Evolutionary conservation across 192 early-diverging fungal genomes (phyloP).

Genomic region (Obelidium mucronatum): DNA sequence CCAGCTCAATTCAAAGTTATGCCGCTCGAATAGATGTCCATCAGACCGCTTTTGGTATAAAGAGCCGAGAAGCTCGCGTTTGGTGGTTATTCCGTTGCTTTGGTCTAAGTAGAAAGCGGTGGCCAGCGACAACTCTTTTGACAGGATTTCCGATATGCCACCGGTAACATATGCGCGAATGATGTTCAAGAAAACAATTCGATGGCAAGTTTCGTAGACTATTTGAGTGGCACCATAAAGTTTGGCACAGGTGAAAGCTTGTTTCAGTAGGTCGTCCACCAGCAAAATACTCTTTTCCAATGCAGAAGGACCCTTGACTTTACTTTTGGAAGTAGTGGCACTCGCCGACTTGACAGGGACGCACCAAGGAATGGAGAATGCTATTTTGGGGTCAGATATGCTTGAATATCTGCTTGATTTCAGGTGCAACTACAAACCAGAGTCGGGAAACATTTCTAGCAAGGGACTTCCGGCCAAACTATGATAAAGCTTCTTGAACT

Average conservation of each 20-base stretch:
- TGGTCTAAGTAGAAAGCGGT: slow-evolving; percentile 66
- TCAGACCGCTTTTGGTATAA: slow-evolving; percentile 52
- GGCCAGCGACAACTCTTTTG: slow-evolving; percentile 36
- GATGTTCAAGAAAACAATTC: slow-evolving; percentile 40
- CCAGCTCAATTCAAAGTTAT: slow-evolving; percentile 38
- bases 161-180: slow-evolving; percentile 44
- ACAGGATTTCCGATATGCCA: slow-evolving; percentile 17
- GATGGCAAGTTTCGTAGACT: slow-evolving; percentile 46
- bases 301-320: slow-evolving; percentile 20
- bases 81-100: slow-evolving; percentile 63
- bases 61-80: slow-evolving; percentile 66
- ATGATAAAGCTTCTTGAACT: slow-evolving; percentile 37
- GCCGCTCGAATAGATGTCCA: not conserved
- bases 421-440: slow-evolving; percentile 41
- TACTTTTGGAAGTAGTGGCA: slow-evolving; percentile 7
- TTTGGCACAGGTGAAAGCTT: slow-evolving; percentile 47
- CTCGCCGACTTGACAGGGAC: slow-evolving; percentile 15
- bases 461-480: slow-evolving; percentile 38
- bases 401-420: not conserved
- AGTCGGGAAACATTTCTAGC: slow-evolving; percentile 55
- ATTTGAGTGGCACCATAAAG: slow-evolving; percentile 47
- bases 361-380: slow-evolving; percentile 53
- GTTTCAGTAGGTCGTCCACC: slow-evolving; percentile 39
- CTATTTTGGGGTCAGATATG: slow-evolving; percentile 29
- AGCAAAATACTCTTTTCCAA: slow-evolving; percentile 36